Evolutionary conservation across 202 grass and related monocot genomes (phyloP).

Genomic region (Carex arenaria): DNA sequence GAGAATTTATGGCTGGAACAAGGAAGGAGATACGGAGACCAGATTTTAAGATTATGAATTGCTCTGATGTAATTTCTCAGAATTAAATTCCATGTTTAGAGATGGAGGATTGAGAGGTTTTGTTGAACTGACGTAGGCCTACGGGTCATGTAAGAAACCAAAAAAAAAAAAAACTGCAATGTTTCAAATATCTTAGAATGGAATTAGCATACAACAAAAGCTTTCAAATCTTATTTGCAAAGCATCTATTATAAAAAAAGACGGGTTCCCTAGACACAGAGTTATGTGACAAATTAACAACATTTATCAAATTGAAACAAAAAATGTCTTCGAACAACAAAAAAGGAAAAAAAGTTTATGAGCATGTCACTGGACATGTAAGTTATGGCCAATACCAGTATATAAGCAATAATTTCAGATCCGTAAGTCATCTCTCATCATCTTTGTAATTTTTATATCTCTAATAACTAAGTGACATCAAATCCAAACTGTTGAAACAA

Average conservation of each 20-base stretch:
- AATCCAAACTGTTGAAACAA: background rate
- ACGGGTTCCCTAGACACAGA: background rate
- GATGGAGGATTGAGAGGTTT: no score
- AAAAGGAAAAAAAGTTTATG: background rate
- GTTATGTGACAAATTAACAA: background rate
- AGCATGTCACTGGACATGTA: background rate
- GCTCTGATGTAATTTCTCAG: no score
- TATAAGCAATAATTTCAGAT: background rate
- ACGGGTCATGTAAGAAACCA: no score
- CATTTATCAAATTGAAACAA: background rate
- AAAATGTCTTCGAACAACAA: background rate
- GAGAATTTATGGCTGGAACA: no score
- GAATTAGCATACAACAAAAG: background rate
- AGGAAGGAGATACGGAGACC: no score
- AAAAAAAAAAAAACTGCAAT: no score
- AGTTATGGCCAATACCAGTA: background rate
- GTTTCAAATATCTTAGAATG: background rate
- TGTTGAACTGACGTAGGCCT: no score
- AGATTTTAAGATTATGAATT: no score
- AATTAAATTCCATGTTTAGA: no score
- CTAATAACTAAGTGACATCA: background rate
- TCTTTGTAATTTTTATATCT: background rate
- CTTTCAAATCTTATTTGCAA: background rate
- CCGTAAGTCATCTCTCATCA: background rate
- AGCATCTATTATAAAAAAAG: background rate